Evolutionary conservation across 164 flowering plant species (phyloP).

Genomic region (Vitis cinerea): DNA sequence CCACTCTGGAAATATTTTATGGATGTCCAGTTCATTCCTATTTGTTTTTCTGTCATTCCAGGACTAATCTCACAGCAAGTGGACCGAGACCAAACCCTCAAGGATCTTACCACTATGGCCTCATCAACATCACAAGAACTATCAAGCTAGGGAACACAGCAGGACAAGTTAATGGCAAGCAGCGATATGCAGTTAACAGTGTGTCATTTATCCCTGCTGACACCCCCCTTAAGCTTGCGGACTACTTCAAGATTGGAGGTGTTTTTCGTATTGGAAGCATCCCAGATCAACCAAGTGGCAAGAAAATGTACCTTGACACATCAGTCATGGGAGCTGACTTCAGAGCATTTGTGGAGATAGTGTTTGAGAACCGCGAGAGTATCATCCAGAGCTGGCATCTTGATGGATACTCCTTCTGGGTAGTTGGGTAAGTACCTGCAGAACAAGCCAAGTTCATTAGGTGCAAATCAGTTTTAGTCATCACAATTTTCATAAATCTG

Average conservation of each 20-base stretch:
- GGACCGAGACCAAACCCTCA: conserved; percentile 96
- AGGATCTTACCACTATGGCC: conserved; percentile 90
- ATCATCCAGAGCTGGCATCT: conserved; percentile 77
- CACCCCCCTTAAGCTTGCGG: conserved; percentile 87
- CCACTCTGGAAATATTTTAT: too few species aligned
- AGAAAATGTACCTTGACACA: conserved; percentile 42
- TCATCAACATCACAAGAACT: conserved; percentile 50
- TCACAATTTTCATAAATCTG: too few species aligned
- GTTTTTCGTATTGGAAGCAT: conserved; percentile 76
- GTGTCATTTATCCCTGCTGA: conserved; percentile 75
- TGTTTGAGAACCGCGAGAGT: conserved; percentile 70
- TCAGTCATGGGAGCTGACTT: conserved; percentile 78
- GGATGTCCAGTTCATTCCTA: background rate
- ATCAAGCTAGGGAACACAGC: conserved; percentile 55
- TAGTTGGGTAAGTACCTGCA: conserved; percentile 62
- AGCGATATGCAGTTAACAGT: conserved; percentile 73
- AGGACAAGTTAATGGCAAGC: conserved; percentile 48
- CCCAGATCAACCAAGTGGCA: conserved; percentile 41
- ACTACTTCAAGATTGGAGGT: conserved; percentile 66
- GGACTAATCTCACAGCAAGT: conserved; percentile 82
- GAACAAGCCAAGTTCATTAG: background rate
- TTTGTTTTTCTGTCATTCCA: conserved; percentile 12
- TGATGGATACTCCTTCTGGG: conserved; percentile 77
- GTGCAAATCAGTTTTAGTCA: too few species aligned
- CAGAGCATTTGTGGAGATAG: conserved; percentile 67